A percentile compares a stretch with the other conserved stretches of the same genome.
Conservation (phyloP, 169 alveolate species). For the Cryptosporidium baileyi region DNA sequence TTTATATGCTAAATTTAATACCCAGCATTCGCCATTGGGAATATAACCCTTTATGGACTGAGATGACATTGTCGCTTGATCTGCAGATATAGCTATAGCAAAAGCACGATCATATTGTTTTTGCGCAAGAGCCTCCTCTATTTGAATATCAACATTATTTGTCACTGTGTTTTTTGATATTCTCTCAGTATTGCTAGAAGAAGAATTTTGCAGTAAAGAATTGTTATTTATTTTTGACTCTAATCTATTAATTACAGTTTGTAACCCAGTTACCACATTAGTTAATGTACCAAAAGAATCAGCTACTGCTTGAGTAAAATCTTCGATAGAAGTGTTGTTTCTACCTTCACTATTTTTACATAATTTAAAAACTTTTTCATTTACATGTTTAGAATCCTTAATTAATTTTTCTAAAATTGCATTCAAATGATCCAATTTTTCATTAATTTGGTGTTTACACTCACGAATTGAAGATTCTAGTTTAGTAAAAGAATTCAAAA, state of each 20-base stretch:
- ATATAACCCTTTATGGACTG: neutral
- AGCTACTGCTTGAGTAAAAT: conserved; percentile 32
- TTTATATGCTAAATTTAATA: conserved; percentile 24
- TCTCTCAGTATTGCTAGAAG: neutral
- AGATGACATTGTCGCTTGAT: conserved; percentile 30
- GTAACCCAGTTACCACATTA: conserved; percentile 21
- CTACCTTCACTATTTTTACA: neutral
- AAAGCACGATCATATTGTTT: conserved; percentile 58
- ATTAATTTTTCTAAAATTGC: neutral
- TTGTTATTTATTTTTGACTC: neutral
- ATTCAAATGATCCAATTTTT: neutral
- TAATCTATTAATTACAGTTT: neutral
- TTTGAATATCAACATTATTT: conserved; percentile 4
- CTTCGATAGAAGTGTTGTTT: conserved; percentile 2
- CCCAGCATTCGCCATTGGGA: conserved; percentile 32
- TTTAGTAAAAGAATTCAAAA: neutral
- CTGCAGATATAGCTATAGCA: conserved; percentile 56
- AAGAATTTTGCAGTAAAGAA: neutral
- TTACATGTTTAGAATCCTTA: neutral
- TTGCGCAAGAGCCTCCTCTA: conserved; percentile 23
- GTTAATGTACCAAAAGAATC: conserved; percentile 55
- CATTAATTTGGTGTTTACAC: neutral
- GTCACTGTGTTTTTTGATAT: neutral
- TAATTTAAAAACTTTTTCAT: neutral
- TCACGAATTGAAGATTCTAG: conserved; percentile 10